Evolutionary conservation across 1,284 basidiomycete genomes (phyloP).

Genomic region (Thelephora terrestris): DNA sequence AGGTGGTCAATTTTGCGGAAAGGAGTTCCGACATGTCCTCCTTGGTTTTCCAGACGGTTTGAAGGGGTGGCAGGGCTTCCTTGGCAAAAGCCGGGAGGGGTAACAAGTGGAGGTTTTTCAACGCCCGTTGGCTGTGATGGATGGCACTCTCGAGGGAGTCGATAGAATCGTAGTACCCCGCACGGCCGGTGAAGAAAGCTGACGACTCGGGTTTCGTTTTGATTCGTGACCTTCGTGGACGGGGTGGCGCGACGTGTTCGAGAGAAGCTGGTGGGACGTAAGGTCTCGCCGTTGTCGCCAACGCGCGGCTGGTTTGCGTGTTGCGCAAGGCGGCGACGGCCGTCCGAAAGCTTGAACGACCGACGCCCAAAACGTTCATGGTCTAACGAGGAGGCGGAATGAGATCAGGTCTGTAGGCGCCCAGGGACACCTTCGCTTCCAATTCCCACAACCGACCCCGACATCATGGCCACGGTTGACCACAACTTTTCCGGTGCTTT

Average conservation of each 20-base stretch:
- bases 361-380: slow-evolving; percentile 13
- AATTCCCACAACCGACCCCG: not conserved
- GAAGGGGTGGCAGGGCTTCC: slow-evolving; percentile 46
- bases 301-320: slow-evolving; percentile 1
- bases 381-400: slow-evolving; percentile 1
- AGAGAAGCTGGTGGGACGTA: slow-evolving; percentile 27
- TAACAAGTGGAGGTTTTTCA: slow-evolving; percentile 61
- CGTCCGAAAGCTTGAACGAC: not conserved
- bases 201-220: slow-evolving; percentile 43
- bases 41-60: slow-evolving; percentile 60
- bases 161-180: slow-evolving; percentile 70
- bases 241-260: slow-evolving; percentile 12
- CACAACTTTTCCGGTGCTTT: slow-evolving; percentile 82
- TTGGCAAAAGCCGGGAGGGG: slow-evolving; percentile 69
- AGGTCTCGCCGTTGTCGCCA: slow-evolving; percentile 10
- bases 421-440: not conserved
- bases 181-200: slow-evolving; percentile 83
- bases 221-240: slow-evolving; percentile 13
- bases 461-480: slow-evolving; percentile 25
- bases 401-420: not conserved
- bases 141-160: slow-evolving; percentile 60
- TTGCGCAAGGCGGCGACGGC: not conserved
- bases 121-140: slow-evolving; percentile 42
- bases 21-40: slow-evolving; percentile 50
- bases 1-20: slow-evolving; percentile 52